Evolutionary conservation across 768 basidiomycete species (phyloP).

Genomic region (Chlorophyllum brunneum): DNA sequence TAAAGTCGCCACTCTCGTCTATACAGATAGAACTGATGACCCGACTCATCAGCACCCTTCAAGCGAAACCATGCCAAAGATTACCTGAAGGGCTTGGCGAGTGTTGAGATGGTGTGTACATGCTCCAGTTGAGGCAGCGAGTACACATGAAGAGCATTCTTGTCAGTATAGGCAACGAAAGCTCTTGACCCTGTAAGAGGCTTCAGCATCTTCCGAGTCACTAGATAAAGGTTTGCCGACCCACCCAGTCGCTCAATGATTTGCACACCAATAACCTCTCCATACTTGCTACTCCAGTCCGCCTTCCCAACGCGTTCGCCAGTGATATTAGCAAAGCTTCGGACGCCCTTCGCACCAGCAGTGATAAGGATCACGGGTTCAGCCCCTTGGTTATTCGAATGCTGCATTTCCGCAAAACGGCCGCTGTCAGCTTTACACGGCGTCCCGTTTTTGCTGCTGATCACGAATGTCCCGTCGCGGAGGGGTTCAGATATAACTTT

Average conservation of each 20-base stretch:
- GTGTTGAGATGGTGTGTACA: slow-evolving; percentile 42
- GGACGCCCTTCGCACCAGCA: slow-evolving; percentile 55
- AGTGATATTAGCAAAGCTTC: slow-evolving; percentile 51
- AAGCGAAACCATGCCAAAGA: not conserved
- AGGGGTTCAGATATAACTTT: slow-evolving; percentile 45
- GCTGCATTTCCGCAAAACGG: slow-evolving; percentile 34
- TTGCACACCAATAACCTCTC: slow-evolving; percentile 45
- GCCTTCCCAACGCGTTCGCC: slow-evolving; percentile 65
- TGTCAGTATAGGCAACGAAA: slow-evolving; percentile 53
- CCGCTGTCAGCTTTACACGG: slow-evolving; percentile 39
- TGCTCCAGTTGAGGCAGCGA: slow-evolving; percentile 62
- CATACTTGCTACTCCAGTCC: slow-evolving; percentile 57
- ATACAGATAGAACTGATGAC: slow-evolving; percentile 32
- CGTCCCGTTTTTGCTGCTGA: slow-evolving; percentile 52
- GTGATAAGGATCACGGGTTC: slow-evolving; percentile 39
- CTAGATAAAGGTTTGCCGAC: not conserved
- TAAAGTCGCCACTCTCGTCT: slow-evolving; percentile 53
- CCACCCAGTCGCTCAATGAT: slow-evolving; percentile 62
- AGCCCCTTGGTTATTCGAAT: slow-evolving; percentile 15
- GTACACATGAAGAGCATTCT: slow-evolving; percentile 46
- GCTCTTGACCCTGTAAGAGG: slow-evolving; percentile 41
- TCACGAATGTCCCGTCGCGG: slow-evolving; percentile 44
- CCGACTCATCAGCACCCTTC: not conserved
- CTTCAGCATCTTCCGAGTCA: slow-evolving; percentile 3
- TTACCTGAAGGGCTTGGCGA: slow-evolving; percentile 30